Percentiles rank a stretch among this genome's conserved stretches.
phyloP scores from a whole-genome alignment of 202 grass and related monocot genomes.

The Hordeum pubiflorum region DNA sequence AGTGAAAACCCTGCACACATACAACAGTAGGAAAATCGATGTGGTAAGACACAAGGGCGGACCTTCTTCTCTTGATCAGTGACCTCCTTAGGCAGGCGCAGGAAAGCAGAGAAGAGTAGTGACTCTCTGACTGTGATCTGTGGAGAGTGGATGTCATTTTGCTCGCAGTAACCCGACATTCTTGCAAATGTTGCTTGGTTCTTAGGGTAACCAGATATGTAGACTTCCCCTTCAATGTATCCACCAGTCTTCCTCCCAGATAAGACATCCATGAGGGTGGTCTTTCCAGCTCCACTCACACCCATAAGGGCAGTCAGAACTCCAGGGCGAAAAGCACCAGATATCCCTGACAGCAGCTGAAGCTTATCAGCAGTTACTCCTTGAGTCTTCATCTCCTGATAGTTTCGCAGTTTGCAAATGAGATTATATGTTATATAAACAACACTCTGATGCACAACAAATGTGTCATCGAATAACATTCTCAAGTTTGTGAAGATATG shows the following conservation, averaged over 20 bases:
- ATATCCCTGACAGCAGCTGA: slow-evolving; percentile 51
- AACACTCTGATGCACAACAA: neutral
- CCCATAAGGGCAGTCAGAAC: slow-evolving; percentile 78
- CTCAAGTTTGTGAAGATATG: neutral
- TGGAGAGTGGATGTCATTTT: slow-evolving; percentile 77
- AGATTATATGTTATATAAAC: slow-evolving; percentile 18
- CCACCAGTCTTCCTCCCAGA: slow-evolving; percentile 72
- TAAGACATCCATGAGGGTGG: slow-evolving; percentile 75
- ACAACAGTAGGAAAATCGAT: neutral
- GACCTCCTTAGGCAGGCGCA: slow-evolving; percentile 53
- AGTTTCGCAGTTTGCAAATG: slow-evolving; percentile 19
- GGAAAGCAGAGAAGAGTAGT: slow-evolving; percentile 62
- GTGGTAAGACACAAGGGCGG: slow-evolving; percentile 8
- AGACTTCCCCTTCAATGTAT: slow-evolving; percentile 60
- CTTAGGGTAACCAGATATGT: slow-evolving; percentile 60
- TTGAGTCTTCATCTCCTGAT: slow-evolving; percentile 69
- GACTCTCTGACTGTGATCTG: slow-evolving; percentile 65
- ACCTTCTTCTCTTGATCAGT: slow-evolving; percentile 58
- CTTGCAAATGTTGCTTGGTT: slow-evolving; percentile 70
- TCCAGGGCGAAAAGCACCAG: slow-evolving; percentile 55
- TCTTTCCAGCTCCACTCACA: slow-evolving; percentile 78
- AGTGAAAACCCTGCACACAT: neutral
- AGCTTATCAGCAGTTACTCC: slow-evolving; percentile 50
- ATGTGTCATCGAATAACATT: neutral
- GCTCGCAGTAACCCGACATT: slow-evolving; percentile 71